Base-by-base conservation (phyloP, 257 asterid species). In the Rauvolfia tetraphylla region DNA sequence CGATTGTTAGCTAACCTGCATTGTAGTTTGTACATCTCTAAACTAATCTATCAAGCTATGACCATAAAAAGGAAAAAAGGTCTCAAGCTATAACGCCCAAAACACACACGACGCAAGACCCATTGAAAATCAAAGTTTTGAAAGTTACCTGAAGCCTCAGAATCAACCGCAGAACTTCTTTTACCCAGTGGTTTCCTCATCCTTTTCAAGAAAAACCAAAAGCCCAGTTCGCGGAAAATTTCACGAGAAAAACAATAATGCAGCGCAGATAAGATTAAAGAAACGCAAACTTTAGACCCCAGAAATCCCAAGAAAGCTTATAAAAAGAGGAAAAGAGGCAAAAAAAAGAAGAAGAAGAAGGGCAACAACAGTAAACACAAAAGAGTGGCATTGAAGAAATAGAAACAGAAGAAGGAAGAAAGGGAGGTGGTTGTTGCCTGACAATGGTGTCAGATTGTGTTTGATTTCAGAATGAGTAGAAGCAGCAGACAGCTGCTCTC, bases 81-180 rank as follows among this genome's bases (percentile, higher is more conserved):
- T 22, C 29, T 67, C 18, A 38, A 9, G 15, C 7, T 20, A 38
- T 15, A 44, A 56, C 23, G 48, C 44, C 48, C 8, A 75, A 54
- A 78, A 70, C 3, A 20, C 7, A 67, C 72, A 38, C 13, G 14
- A 73, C 79, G 53, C 76, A 58, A 34, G 33, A 4, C 62, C 65
- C n/a, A 63, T 7, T 18, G 57, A n/a, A n/a, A 59, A 74, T 23
- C 25, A 69, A 68, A 51, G 46, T 53, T 22, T 51, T 23, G 7
- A 42, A 46, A 69, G 15, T 22, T 76, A 83, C 86, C 86, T 77
- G 86, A 77, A n/a, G 68, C 68, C 59, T 73, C 74, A 46, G 83
- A 41, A 51, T 76, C 81, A 56, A 44, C 78, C 57, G 76, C 79
- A 73, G 79, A 76, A 79, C 69, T 41, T 81, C 63, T 66, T 76